Base-by-base conservation (phyloP, 2,329 filamentous ascomycete species). In the Parafenestella ontariensis region DNA sequence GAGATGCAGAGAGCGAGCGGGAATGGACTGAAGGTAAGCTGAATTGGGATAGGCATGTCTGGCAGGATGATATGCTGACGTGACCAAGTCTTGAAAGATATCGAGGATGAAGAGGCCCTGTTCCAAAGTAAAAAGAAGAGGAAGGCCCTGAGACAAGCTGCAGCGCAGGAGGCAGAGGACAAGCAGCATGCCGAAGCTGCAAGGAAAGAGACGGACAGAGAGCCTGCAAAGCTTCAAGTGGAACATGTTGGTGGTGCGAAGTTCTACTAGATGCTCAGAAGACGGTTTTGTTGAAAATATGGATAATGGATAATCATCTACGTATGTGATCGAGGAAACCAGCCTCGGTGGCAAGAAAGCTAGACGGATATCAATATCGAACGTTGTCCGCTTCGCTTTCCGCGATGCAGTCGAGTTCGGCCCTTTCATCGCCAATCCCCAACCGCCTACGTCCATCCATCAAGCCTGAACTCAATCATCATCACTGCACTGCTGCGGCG, bases 21-120 rank as follows among this genome's bases (percentile, higher is more conserved):
- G 91, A 92, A 67, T 99, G 95, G 96, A 90, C 94, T 76, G 88
- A 96, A 73, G 86, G 91, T 90, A 78, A 71, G 83, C 75, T 15
- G 43, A 20, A 20, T 47, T 9, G 9, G 10, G 9, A 2, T 8
- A 23, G 11, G 18, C 8, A n/a, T 52, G 11, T 21, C 49, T 21
- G 20, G 28, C 18, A 9, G 20, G 24, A 49, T 54, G 42, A 26
- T 31, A 17, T 46, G 46, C 62, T 72, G 23, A 64, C 34, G 41
- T 36, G 23, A 54, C 36, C 5, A 56, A 89, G 88, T 89, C 15
- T 59, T 92, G 61, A 82, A 81, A 64, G 85, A 89, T 47, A 85
- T 92, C 52, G 87, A 90, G 71, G 81, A 82, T 44, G 87, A 89
- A 64, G 85, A 89, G 28, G 73, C 78, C 9, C 67, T 80, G 9